phyloP scores from a whole-genome alignment of 257 asterid species.

The Solanum bulbocastanum region DNA sequence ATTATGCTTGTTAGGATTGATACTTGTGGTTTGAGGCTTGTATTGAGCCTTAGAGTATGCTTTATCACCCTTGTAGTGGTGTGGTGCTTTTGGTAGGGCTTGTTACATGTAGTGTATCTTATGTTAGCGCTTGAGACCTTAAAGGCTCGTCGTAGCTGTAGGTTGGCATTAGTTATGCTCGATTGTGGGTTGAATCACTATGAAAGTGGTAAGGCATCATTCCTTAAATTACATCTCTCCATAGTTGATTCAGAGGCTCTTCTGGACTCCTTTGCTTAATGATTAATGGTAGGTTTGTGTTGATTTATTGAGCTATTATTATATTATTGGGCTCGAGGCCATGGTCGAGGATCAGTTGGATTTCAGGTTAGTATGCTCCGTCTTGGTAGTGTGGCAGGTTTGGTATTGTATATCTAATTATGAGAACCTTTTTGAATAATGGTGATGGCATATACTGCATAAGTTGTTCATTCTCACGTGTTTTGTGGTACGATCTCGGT shows the following conservation, averaged over 20 bases:
- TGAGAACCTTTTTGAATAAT: background rate
- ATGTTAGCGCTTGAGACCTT: background rate
- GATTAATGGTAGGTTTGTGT: background rate
- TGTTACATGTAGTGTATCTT: background rate
- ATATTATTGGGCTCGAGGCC: background rate
- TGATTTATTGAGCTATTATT: background rate
- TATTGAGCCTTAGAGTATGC: background rate
- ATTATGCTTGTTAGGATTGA: background rate
- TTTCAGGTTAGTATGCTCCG: background rate
- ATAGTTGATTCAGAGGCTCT: background rate
- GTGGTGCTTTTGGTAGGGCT: background rate
- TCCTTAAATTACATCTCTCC: no score
- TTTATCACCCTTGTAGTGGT: background rate
- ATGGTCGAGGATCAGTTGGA: background rate
- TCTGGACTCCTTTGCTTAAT: background rate
- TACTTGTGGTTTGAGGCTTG: background rate
- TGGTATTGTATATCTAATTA: background rate
- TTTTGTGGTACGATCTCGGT: background rate
- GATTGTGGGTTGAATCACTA: background rate
- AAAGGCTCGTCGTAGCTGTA: background rate
- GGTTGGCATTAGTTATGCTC: background rate
- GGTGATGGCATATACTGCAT: background rate
- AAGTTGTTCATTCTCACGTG: background rate
- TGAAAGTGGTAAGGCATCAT: background rate
- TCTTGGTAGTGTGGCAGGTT: background rate